A percentile compares a stretch with the other conserved stretches of the same genome.
Conservation (phyloP, 2,329 filamentous ascomycete species). For the Diaporthe citri region DNA sequence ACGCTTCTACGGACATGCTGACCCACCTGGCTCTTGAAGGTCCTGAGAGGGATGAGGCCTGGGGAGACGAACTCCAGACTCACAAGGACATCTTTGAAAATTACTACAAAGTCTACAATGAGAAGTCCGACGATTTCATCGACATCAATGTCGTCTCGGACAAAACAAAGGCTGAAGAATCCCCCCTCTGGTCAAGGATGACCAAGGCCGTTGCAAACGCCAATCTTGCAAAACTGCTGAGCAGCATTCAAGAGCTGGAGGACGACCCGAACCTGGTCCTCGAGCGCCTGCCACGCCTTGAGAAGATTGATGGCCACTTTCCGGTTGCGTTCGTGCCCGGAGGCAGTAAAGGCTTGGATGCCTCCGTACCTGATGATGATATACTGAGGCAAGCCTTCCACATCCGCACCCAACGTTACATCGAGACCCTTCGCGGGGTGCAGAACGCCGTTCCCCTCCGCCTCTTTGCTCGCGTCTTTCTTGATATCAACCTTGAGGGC, state of each 20-base stretch:
- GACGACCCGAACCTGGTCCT: constrained; percentile 42
- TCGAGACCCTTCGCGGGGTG: constrained; percentile 44
- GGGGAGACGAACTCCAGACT: constrained; percentile 31
- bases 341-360: constrained; percentile 14
- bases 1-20: constrained; percentile 27
- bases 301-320: constrained; percentile 39
- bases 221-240: constrained; percentile 53
- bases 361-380: constrained; percentile 40
- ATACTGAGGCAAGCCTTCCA: constrained; percentile 48
- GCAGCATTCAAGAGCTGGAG: constrained; percentile 41
- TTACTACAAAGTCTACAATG: constrained; percentile 35
- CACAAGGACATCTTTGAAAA: constrained; percentile 33
- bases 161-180: constrained; percentile 17
- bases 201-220: constrained; percentile 42
- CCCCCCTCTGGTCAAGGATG: constrained; percentile 34
- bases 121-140: constrained; percentile 23
- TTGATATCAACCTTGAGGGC: constrained; percentile 27
- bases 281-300: constrained; percentile 47
- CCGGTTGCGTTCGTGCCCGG: constrained; percentile 35
- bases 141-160: constrained; percentile 31
- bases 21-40: constrained; percentile 27
- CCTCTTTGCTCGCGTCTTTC: constrained; percentile 48
- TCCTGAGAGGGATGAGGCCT: constrained; percentile 33
- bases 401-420: constrained; percentile 53
- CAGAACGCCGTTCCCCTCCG: constrained; percentile 38